Evolutionary conservation across 176 grass and related monocot genomes (phyloP), one percentile per base, ranked within the genome.

Genomic region (Musa itinerans): DNA sequence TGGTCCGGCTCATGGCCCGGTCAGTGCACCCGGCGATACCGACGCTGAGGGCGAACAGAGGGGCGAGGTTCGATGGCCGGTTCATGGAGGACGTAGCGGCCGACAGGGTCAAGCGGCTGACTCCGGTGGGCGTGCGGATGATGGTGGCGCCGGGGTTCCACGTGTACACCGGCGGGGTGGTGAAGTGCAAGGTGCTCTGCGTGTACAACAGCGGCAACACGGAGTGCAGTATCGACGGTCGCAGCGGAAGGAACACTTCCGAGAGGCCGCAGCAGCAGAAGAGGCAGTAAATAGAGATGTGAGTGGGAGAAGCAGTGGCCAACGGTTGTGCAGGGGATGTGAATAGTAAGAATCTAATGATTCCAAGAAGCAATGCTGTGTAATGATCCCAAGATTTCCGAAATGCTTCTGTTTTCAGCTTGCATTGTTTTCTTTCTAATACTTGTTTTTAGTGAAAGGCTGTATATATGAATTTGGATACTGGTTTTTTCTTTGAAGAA

Each of bases 161-260:
- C 82, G 85, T 96, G 12, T 96, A 92, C 86, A 86, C 78, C 19
- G 78, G 81, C 13, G 86, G 72, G 50, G 83, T 96, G n/a, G 87
- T 96, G 10, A 96, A 92, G 78, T 96, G 93, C 88, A 90, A 84
- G 80, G 93, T 96, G 43, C 74, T 92, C 56, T 96, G 93, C 84
- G 85, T 88, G 81, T 92, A 92, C 78, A 84, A 57, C 70, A 54
- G 66, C 78, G 77, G 75, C 80, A 83, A 51, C 3, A 62, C 85
- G 74, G 72, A 59, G 19, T 9, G 16, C 56, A 59, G 16, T 7
- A 59, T 8, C 56, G 56, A 19, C 56, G 8, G 2, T 9, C 9
- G 56, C 3, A 16, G 16, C 0, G 34, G 34, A 43, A 43, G 4
- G 34, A 43, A 43, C 34, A 43, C 34, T 43, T 43, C 34, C 34